phyloP scores from a whole-genome alignment of 306 rosid species.

The Fagus sylvatica region DNA sequence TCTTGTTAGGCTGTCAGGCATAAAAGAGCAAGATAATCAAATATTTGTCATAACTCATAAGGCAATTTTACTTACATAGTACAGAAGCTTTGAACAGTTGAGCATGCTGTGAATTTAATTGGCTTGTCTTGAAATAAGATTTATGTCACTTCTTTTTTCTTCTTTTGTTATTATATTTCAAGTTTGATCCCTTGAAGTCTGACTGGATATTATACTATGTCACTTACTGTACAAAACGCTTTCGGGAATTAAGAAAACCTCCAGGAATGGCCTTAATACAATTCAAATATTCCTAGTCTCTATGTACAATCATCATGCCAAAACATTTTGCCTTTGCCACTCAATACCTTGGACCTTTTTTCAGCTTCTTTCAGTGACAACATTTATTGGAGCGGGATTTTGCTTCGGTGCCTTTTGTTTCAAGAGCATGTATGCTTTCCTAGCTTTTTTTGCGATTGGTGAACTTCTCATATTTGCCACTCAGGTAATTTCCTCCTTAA shows the following conservation, averaged over 20 bases:
- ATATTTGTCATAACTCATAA: neutral
- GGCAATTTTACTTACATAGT: neutral
- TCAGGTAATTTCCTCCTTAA: constrained; percentile 52
- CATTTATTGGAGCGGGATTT: constrained; percentile 66
- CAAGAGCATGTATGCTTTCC: constrained; percentile 71
- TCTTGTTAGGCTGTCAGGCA: neutral
- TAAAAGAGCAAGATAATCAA: neutral
- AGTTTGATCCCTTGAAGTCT: too few relatives aligned
- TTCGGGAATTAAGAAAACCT: neutral
- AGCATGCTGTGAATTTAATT: neutral
- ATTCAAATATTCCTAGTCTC: neutral
- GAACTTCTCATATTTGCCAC: constrained; percentile 77
- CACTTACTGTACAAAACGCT: neutral
- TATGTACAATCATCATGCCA: constrained; percentile 1
- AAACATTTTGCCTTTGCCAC: constrained; percentile 5
- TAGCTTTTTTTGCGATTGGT: constrained; percentile 67
- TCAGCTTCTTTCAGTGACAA: constrained; percentile 74
- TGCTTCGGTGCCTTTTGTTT: constrained; percentile 70
- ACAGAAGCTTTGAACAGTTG: neutral
- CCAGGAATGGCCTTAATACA: neutral
- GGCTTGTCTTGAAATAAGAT: too few relatives aligned
- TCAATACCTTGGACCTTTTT: constrained; percentile 21
- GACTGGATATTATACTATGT: too few relatives aligned
- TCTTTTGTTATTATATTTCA: neutral
- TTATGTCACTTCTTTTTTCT: neutral